Evolutionary conservation across 768 basidiomycete genomes (phyloP).

Genomic region (Collybia mongolica): DNA sequence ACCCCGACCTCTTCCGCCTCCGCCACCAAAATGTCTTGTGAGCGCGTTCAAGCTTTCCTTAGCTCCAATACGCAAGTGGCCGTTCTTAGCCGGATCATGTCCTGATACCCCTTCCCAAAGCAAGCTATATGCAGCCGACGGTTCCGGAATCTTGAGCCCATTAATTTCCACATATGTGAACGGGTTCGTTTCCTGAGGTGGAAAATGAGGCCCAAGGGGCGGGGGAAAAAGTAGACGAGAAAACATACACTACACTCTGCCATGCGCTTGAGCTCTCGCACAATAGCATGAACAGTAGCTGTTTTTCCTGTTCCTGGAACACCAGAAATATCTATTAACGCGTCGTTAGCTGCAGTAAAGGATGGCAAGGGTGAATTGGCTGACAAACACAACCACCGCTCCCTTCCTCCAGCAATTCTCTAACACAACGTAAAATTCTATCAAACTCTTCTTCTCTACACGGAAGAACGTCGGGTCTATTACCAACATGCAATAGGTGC

Average conservation of each 20-base stretch:
- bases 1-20: slow-evolving; percentile 47
- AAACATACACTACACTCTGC: slow-evolving; percentile 71
- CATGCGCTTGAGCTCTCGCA: slow-evolving; percentile 87
- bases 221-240: slow-evolving; percentile 1
- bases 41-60: slow-evolving; percentile 85
- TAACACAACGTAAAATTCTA: slow-evolving; percentile 71
- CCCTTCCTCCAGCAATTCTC: slow-evolving; percentile 86
- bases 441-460: slow-evolving; percentile 87
- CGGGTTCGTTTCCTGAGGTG: slow-evolving; percentile 78
- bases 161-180: slow-evolving; percentile 99
- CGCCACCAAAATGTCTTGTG: slow-evolving; percentile 72
- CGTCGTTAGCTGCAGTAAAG: slow-evolving; percentile 4
- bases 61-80: slow-evolving; percentile 63
- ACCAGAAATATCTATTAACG: slow-evolving; percentile 82
- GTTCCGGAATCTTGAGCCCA: slow-evolving; percentile 90
- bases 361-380: slow-evolving; percentile 25
- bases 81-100: slow-evolving; percentile 60
- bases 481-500: slow-evolving; percentile 90
- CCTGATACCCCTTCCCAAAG: slow-evolving; percentile 94
- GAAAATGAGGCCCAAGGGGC: background rate
- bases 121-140: slow-evolving; percentile 86
- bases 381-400: slow-evolving; percentile 94
- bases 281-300: slow-evolving; percentile 92
- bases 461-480: slow-evolving; percentile 85
- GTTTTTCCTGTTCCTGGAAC: slow-evolving; percentile 99